A percentile compares a stretch with the other conserved stretches of the same genome.
Evolutionary conservation across 2,329 filamentous ascomycete genomes (phyloP).

Genomic region (Paracamarosporium sp.): DNA sequence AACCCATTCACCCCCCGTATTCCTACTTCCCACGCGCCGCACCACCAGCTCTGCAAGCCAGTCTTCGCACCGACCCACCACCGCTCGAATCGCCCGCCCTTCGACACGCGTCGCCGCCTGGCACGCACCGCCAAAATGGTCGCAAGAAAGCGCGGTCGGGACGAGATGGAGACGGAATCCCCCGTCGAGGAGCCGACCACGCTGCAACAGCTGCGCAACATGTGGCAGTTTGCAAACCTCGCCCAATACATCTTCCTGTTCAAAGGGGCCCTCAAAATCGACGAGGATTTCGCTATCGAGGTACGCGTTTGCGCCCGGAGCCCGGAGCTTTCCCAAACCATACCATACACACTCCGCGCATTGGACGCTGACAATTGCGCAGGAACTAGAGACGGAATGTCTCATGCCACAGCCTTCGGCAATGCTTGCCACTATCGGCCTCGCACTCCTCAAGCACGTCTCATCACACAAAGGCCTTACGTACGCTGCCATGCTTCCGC

Average conservation of each 20-base stretch:
- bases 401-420: constrained; percentile 76
- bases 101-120: constrained; percentile 13
- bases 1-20: not conserved
- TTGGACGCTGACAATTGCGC: constrained; percentile 36
- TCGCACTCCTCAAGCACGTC: constrained; percentile 88
- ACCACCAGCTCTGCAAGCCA: not conserved
- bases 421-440: constrained; percentile 78
- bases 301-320: constrained; percentile 59
- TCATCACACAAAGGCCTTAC: constrained; percentile 92
- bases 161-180: constrained; percentile 61
- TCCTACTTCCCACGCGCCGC: not conserved
- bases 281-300: constrained; percentile 87
- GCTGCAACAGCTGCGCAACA: constrained; percentile 77
- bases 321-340: constrained; percentile 14
- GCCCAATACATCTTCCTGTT: constrained; percentile 95
- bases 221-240: constrained; percentile 95
- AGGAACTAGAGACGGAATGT: constrained; percentile 91
- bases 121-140: constrained; percentile 48
- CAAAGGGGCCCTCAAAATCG: constrained; percentile 86
- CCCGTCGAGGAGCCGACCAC: constrained; percentile 49
- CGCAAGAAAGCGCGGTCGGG: constrained; percentile 50
- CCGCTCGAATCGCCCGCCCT: constrained; percentile 4
- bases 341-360: constrained; percentile 16
- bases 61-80: not conserved
- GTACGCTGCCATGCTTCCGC: constrained; percentile 62